phyloP scores from a whole-genome alignment of 805 yeast species.

The Candida gorgasii region DNA sequence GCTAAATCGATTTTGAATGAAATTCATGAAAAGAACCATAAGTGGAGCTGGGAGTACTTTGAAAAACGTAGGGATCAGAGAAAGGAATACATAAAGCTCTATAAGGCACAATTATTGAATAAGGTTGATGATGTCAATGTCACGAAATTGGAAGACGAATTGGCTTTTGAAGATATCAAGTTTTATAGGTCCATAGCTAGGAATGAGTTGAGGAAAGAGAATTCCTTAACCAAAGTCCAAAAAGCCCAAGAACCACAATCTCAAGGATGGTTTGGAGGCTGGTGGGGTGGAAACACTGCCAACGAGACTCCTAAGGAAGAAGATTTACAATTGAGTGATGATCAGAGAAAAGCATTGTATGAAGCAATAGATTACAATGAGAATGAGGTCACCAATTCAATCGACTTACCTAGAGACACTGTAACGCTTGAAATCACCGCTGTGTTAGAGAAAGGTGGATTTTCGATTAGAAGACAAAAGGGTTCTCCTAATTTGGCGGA shows the following conservation, averaged over 20 bases:
- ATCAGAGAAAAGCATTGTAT: slow-evolving; percentile 84
- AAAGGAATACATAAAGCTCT: slow-evolving; percentile 61
- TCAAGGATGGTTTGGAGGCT: slow-evolving; percentile 67
- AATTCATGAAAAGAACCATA: slow-evolving; percentile 75
- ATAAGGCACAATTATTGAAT: slow-evolving; percentile 59
- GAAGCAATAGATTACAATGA: slow-evolving; percentile 94
- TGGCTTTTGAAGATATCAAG: slow-evolving; percentile 76
- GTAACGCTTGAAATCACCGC: slow-evolving; percentile 68
- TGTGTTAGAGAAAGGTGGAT: slow-evolving; percentile 72
- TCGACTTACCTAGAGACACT: slow-evolving; percentile 72
- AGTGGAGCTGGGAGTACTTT: slow-evolving; percentile 89
- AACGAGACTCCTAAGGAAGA: slow-evolving; percentile 22
- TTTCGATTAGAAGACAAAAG: slow-evolving; percentile 53
- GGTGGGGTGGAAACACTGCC: slow-evolving; percentile 52
- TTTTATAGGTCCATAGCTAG: slow-evolving; percentile 83
- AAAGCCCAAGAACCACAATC: slow-evolving; percentile 16
- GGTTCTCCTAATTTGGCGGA: slow-evolving; percentile 61
- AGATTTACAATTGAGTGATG: slow-evolving; percentile 61
- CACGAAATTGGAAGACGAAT: slow-evolving; percentile 53
- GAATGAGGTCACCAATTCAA: slow-evolving; percentile 48
- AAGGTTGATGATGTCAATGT: slow-evolving; percentile 37
- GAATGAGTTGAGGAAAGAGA: slow-evolving; percentile 61
- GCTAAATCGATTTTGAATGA: slow-evolving; percentile 75
- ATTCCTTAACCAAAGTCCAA: slow-evolving; percentile 19
- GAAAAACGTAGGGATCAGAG: slow-evolving; percentile 72